Percentiles rank a stretch among this genome's conserved stretches.
Conservation (phyloP, 23 red algal genomes). For the Agarophyton chilense region DNA sequence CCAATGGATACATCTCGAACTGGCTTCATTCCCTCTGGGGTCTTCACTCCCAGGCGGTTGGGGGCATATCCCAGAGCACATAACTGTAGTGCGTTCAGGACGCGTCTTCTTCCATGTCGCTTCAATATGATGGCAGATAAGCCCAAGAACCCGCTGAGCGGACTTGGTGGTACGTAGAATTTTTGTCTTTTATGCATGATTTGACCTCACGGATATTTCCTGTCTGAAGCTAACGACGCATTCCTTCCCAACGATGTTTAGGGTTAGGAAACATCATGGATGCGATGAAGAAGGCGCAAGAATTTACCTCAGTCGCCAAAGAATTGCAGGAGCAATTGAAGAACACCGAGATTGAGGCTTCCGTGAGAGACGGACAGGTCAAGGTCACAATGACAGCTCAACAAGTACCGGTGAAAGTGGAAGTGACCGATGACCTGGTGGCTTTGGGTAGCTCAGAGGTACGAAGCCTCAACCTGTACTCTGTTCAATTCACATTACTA, state of each 20-base stretch:
- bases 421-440: slow-evolving; percentile 80
- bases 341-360: slow-evolving; percentile 80
- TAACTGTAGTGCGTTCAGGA: not conserved
- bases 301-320: slow-evolving; percentile 85
- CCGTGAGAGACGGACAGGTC: slow-evolving; percentile 77
- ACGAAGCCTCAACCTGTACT: not conserved
- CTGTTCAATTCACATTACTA: not conserved
- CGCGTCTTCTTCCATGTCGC: not conserved
- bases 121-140: slow-evolving; percentile 33
- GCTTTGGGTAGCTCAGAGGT: slow-evolving; percentile 76
- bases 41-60: not conserved
- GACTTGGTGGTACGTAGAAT: slow-evolving; percentile 34
- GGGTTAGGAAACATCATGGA: slow-evolving; percentile 93
- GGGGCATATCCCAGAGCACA: not conserved
- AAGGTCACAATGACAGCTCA: slow-evolving; percentile 84
- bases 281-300: slow-evolving; percentile 96
- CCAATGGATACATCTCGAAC: not conserved
- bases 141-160: slow-evolving; percentile 43
- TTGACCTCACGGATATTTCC: not conserved
- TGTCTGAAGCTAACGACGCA: not conserved
- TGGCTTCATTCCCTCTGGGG: not conserved
- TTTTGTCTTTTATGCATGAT: too few relatives aligned
- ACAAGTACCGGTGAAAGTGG: slow-evolving; percentile 75
- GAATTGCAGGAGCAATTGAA: slow-evolving; percentile 90
- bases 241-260: not conserved